These are phyloP conservation scores for Boletus barrowsii DNA, from an alignment of 768 basidiomycete genomes.

Conservation along the genomic window DNA sequence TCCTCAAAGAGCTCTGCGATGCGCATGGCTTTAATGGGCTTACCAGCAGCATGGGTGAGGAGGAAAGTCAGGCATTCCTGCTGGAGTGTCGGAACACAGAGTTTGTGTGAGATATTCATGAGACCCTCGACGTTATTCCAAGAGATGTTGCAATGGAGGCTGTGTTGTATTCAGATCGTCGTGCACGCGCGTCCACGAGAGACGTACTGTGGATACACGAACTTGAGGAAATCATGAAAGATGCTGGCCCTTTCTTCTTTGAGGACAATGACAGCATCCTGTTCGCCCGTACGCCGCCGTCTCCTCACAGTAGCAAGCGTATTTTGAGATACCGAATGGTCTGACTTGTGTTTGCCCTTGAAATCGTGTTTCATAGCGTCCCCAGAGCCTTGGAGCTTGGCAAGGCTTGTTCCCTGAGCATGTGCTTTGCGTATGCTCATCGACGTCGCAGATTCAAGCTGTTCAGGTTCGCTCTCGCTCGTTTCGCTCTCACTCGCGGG, in stretches of 20 bases:
- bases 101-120: slow-evolving; percentile 88
- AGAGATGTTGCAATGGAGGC: slow-evolving; percentile 87
- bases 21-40: slow-evolving; percentile 88
- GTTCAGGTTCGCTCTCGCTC: slow-evolving; percentile 37
- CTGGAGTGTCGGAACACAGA: slow-evolving; percentile 79
- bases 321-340: slow-evolving; percentile 23
- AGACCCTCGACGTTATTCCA: slow-evolving; percentile 94
- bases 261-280: slow-evolving; percentile 84
- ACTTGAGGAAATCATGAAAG: slow-evolving; percentile 93
- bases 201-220: slow-evolving; percentile 87
- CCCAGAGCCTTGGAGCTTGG: slow-evolving; percentile 50
- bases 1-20: slow-evolving; percentile 90
- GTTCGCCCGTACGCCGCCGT: slow-evolving; percentile 44
- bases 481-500: slow-evolving; percentile 32
- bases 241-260: slow-evolving; percentile 87
- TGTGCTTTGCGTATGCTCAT: slow-evolving; percentile 30
- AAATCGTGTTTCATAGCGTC: slow-evolving; percentile 18
- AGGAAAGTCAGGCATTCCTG: slow-evolving; percentile 83
- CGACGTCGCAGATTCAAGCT: slow-evolving; percentile 15
- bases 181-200: neutral
- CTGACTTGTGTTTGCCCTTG: slow-evolving; percentile 22
- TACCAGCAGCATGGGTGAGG: slow-evolving; percentile 88
- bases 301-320: slow-evolving; percentile 42
- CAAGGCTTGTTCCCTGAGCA: slow-evolving; percentile 53
- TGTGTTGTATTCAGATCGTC: slow-evolving; percentile 26